Evolutionary conservation across 805 yeast species (phyloP), one percentile per base, ranked within the genome.

Genomic region (Sugiyamaella valdiviana): DNA sequence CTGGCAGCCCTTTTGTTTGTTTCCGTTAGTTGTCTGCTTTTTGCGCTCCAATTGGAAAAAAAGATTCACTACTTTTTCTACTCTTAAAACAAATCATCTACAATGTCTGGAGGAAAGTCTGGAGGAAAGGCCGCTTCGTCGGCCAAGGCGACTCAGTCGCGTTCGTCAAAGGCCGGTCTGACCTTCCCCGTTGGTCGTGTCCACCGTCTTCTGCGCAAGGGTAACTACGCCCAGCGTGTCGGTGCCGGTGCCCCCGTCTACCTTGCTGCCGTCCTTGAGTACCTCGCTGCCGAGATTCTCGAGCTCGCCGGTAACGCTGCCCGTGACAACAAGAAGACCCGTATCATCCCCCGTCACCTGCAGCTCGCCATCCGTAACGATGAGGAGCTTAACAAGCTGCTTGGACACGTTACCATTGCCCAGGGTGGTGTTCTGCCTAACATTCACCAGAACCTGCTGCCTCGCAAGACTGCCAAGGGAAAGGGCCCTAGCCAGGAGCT

Each of bases 161-260:
- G 98, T 83, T 91, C 98, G 62, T 83, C 96, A 57, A 91, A 89
- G 80, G 97, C 98, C 69, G 98, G 97, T 73, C 82, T 91, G 69
- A 87, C 95, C 65, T 91, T 91, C 95, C 98, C 98, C 77, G 98
- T 91, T 61, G 98, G 98, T 74, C 90, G 98, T 83, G 93, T 91
- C 63, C 96, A 91, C 80, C 83, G 97, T 77, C 80, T 90, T 63
- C 76, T 91, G 68, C 87, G 95, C 82, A 88, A 85, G 76, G 96
- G 96, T 71, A 87, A 90, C 83, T 87, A 91, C 78, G 95, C 97
- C 67, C 95, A 90, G 77, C 84, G 98, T 78, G 84, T 91, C 64
- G 97, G 98, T 81, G 89, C 97, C 61, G 96, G 96, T 82, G 97
- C 98, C 65, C 97, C 98, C 76, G 69, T 91, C 57, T 91, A 90